A percentile compares a stretch with the other conserved stretches of the same genome.
Evolutionary conservation across 2,329 filamentous ascomycete genomes (phyloP).

Genomic region (Clonostachys rosea): DNA sequence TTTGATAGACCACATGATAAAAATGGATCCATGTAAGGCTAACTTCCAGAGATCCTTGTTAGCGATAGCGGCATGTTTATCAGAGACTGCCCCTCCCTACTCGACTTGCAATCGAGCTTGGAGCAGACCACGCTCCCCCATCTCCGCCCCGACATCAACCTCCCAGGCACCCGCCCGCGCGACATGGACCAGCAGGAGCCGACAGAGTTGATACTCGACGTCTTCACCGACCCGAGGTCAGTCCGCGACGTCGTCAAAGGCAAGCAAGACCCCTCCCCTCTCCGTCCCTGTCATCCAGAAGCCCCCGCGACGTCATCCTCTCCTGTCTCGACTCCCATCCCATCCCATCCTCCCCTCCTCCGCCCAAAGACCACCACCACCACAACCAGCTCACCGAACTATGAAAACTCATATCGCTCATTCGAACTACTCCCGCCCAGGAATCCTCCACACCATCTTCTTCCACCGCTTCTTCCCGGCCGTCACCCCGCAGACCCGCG

Average conservation of each 20-base stretch:
- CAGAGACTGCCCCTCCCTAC: no score
- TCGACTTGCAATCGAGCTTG: no score
- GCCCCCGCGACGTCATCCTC: constrained; percentile 3
- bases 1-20: no score
- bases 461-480: constrained; percentile 97
- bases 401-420: not conserved
- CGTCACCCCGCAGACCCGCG: constrained; percentile 75
- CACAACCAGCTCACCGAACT: no score
- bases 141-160: not conserved
- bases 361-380: not conserved
- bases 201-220: constrained; percentile 88
- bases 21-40: no score
- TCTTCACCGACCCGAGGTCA: constrained; percentile 85
- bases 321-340: constrained; percentile 6
- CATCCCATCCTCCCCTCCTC: not conserved
- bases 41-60: no score
- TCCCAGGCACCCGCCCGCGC: not conserved
- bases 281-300: not conserved
- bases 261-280: constrained; percentile 26
- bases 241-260: constrained; percentile 93
- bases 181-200: constrained; percentile 50
- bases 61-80: no score
- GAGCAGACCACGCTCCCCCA: not conserved
- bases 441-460: constrained; percentile 94
- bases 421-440: constrained; percentile 22